Evolutionary conservation across 2,329 filamentous ascomycete genomes (phyloP), one percentile per base, ranked within the genome.

Genomic region (Trichoderma afroharzianum): DNA sequence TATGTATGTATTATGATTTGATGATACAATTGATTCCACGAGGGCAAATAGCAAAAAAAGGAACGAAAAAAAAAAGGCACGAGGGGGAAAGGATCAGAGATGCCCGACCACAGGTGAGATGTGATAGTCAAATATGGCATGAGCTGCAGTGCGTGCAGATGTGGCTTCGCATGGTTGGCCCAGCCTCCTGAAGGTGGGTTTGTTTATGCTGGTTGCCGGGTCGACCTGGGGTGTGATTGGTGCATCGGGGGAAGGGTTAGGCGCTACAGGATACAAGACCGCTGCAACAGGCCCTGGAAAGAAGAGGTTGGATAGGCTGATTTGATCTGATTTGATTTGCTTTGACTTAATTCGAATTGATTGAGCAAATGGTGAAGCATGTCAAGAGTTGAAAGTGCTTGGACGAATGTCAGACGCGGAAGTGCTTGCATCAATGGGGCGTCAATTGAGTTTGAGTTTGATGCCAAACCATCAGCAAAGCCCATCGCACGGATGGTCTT

Each of bases 131-230:
- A 69, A 62, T 62, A 69, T 30, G 57, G 26, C 57, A 33, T 21
- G 55, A 26, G 36, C 64, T 68, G 55, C 66, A 53, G 39, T 30
- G 66, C 55, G 50, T 39, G 68, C 61, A 72, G 71, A 75, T 77
- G 76, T 77, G 78, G 75, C 75, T 72, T 74, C 73, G 70, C 74
- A 71, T 78, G 78, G 78, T 79, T 79, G 79, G 78, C 77, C 73
- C 73, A 75, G 72, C 72, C 70, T 70, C 68, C 71, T 68, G 63
- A 62, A 66, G 74, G 55, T 71, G 74, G 50, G 64, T 75, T 79
- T 81, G 80, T 81, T 81, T 79, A 81, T 77, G 21, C 50, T 68
- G 32, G 80, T 81, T 81, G 80, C 79, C 73, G 74, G 75, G 80
- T 76, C 78, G 75, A 81, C 26, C 33, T 4, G 50, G 26, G n/a